These are phyloP conservation scores for Ustilago hordei DNA, from an alignment of 1,284 basidiomycete genomes.

Conservation along the genomic window DNA sequence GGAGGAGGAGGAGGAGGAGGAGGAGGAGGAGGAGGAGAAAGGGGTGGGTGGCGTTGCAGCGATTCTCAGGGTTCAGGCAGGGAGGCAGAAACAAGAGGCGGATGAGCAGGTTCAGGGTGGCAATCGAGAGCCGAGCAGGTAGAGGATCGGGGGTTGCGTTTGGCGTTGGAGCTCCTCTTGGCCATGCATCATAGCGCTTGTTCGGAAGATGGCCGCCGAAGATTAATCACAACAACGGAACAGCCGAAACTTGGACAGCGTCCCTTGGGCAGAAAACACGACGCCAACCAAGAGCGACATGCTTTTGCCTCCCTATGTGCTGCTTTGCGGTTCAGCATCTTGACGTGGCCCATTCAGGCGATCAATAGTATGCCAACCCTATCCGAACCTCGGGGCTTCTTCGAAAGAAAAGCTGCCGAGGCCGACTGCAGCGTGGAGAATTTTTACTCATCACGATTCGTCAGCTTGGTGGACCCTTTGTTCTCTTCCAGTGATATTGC, in stretches of 20 bases:
- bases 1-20: no score
- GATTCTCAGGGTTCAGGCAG: no score
- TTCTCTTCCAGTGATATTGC: background rate
- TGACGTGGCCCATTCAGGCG: no score
- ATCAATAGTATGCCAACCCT: background rate
- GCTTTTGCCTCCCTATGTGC: background rate
- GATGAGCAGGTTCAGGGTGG: no score
- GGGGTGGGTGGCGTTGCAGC: no score
- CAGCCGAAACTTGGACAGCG: background rate
- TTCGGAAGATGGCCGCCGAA: background rate
- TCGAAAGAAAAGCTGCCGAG: background rate
- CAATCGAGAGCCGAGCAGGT: no score
- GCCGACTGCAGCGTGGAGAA: background rate
- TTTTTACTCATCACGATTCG: slow-evolving; percentile 12
- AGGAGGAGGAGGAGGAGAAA: no score
- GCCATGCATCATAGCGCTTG: background rate
- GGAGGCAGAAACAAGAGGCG: no score
- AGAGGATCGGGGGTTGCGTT: background rate
- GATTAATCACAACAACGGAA: background rate
- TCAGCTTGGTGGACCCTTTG: background rate
- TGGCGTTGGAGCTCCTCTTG: background rate
- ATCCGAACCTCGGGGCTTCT: background rate
- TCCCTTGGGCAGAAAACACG: no score
- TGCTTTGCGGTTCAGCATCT: no score
- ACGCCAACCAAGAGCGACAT: no score